A percentile compares a stretch with the other conserved stretches of the same genome.
Evolutionary conservation across 1,284 basidiomycete genomes (phyloP).

Genomic region (Leccinum holopus): DNA sequence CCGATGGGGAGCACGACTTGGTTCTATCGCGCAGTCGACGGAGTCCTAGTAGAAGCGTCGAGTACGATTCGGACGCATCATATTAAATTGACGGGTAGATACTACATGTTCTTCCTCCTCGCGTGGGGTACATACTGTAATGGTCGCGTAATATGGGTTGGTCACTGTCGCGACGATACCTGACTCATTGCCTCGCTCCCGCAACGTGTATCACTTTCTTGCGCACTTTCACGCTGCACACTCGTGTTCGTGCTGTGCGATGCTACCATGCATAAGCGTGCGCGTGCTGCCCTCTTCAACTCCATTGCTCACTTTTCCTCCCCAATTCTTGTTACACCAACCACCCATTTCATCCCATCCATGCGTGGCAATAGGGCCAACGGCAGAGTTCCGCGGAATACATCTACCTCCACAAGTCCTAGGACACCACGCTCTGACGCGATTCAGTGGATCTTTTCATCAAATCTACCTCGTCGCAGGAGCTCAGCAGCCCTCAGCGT

Average conservation of each 20-base stretch:
- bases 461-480: constrained; percentile 61
- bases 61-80: constrained; percentile 16
- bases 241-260: constrained; percentile 33
- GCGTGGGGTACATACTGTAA: not conserved
- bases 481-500: constrained; percentile 56
- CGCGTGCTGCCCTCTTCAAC: constrained; percentile 23
- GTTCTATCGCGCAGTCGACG: not conserved
- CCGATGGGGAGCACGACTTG: constrained; percentile 3
- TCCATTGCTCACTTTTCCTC: constrained; percentile 11
- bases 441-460: constrained; percentile 68
- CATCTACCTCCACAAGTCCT: constrained; percentile 23
- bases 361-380: constrained; percentile 28
- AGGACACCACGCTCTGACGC: constrained; percentile 35
- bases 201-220: constrained; percentile 26
- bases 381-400: constrained; percentile 24
- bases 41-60: constrained; percentile 5
- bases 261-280: constrained; percentile 30
- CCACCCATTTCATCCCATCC: constrained; percentile 8
- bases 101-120: not conserved
- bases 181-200: constrained; percentile 21
- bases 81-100: constrained; percentile 9
- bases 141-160: constrained; percentile 16
- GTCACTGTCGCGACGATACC: constrained; percentile 7
- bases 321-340: constrained; percentile 3
- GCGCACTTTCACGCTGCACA: constrained; percentile 29